Evolutionary conservation across 306 rosid species (phyloP), one percentile per base, ranked within the genome.

Genomic region (Vigna hirtella): DNA sequence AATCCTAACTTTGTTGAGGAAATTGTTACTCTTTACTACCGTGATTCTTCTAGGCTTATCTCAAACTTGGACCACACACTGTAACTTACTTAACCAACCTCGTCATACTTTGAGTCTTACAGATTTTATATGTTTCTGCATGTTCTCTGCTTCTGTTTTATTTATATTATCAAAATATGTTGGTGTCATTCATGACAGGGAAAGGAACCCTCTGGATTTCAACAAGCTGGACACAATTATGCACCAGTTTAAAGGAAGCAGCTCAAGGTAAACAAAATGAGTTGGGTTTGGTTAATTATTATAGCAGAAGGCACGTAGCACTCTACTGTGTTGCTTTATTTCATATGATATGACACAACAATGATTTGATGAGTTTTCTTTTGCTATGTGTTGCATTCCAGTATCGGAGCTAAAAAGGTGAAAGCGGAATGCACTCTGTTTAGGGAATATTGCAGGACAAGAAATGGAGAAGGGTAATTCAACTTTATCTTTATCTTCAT

Each of bases 241-340:
- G 93, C 96, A 94, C 52, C 96, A 91, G 76, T 86, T 94, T 80
- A 94, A 90, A 84, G 98, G 98, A 81, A 94, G 98, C 67, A 90
- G 93, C 86, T 87, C 97, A 78, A 94, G 97, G 97, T 90, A 86
- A 52, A 18, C 30, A 86, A 51, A 16, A 42, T 40, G 45, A 10
- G 42, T 36, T 36, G 2, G 8, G 8, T 49, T 63, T 17, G 24
- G 24, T n/a, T 18, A 24, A 56, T 56, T 56, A 64, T 66, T n/a
- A 12, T 50, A 11, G 28, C 11, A 20, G 13, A 0, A 30, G 10
- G 17, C 5, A 9, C 65, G 12, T 22, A 22, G n/a, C 10, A 42
- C 47, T 42, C 47, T 8, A 52, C 53, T 78, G 20, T 80, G 80
- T 52, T 82, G 70, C 79, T 76, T 73, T 82, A 22, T 64, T 58